Percentiles rank a stretch among this genome's conserved stretches.
These are phyloP conservation scores for Ceratobasidium sp. DNA, from an alignment of 1,284 basidiomycete species.

Conservation along the genomic window DNA sequence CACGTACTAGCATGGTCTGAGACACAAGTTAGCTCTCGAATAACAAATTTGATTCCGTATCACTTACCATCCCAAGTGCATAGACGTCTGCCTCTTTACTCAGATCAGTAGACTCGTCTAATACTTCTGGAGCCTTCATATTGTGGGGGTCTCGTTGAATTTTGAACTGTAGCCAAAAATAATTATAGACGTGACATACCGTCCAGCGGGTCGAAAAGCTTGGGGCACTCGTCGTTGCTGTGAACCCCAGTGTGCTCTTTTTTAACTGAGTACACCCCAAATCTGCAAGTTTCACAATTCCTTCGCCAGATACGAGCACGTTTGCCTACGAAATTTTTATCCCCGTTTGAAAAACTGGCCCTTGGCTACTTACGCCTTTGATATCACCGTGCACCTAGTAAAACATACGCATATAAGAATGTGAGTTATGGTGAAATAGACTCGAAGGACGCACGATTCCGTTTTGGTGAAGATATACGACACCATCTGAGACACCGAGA, in stretches of 20 bases:
- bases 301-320: background rate
- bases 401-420: too few species aligned
- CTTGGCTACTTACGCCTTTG: background rate
- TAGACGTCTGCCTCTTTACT: constrained; percentile 3
- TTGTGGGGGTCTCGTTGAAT: too few species aligned
- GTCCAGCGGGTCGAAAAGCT: background rate
- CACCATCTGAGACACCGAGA: background rate
- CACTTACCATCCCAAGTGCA: constrained; percentile 2
- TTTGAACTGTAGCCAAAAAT: too few species aligned
- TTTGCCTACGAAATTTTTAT: background rate
- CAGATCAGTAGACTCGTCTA: background rate
- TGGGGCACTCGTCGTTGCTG: background rate
- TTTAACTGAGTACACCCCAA: background rate
- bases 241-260: background rate
- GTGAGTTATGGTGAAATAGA: too few species aligned
- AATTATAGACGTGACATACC: too few species aligned
- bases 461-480: background rate
- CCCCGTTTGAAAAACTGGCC: too few species aligned
- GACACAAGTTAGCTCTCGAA: too few species aligned
- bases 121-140: background rate
- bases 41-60: too few species aligned
- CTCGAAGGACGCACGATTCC: background rate
- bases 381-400: background rate
- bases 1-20: background rate
- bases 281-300: background rate